These are phyloP conservation scores for Microascus cirrosus DNA, from an alignment of 2,329 filamentous ascomycete species.

Conservation along the genomic window DNA sequence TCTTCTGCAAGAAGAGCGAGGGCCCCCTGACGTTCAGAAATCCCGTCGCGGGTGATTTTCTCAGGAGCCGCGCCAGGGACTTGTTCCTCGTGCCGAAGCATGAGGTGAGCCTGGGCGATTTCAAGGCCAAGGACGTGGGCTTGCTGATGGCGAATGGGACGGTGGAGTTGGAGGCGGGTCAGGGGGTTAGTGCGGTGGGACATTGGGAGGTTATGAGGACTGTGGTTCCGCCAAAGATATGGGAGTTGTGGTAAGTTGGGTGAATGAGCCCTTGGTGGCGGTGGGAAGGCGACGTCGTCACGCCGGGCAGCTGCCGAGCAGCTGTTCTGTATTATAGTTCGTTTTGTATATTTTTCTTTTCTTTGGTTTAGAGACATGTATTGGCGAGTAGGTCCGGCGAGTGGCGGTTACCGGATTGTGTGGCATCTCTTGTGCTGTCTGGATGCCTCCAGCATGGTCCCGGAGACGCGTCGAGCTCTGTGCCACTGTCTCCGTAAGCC, in stretches of 20 bases:
- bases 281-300: neutral
- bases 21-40: slow-evolving; percentile 52
- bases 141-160: slow-evolving; percentile 55
- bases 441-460: no score
- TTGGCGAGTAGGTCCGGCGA: neutral
- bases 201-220: slow-evolving; percentile 91
- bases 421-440: no score
- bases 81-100: slow-evolving; percentile 61
- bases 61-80: slow-evolving; percentile 59
- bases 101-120: slow-evolving; percentile 49
- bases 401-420: no score
- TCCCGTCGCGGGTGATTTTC: slow-evolving; percentile 52
- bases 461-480: no score
- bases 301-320: neutral
- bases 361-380: neutral
- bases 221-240: slow-evolving; percentile 66
- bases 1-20: slow-evolving; percentile 70
- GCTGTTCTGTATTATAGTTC: neutral
- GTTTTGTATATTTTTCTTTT: neutral
- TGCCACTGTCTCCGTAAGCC: no score
- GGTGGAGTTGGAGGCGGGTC: slow-evolving; percentile 55
- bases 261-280: neutral
- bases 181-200: slow-evolving; percentile 63
- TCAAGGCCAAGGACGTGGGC: slow-evolving; percentile 32
- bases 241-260: slow-evolving; percentile 70